Evolutionary conservation across 2,329 filamentous ascomycete species (phyloP), one percentile per base, ranked within the genome.

Genomic region (Anisogramma anomala): DNA sequence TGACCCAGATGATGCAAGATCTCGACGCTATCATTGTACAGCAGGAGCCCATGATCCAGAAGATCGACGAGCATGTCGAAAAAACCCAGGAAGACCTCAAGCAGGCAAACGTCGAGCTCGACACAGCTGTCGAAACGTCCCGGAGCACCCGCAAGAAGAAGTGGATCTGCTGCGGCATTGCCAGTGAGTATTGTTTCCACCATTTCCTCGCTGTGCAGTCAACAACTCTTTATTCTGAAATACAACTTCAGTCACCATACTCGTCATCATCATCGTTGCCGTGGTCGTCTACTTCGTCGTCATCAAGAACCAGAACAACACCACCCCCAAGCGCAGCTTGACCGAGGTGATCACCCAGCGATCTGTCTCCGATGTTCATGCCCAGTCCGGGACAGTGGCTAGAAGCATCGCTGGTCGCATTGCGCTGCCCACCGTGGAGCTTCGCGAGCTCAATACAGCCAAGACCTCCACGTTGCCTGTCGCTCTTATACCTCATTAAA

Each of bases 101-200:
- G 55, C 82, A 91, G 59, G 89, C 82, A 49, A 95, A 91, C 56
- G 73, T 77, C 48, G 78, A 95, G 61, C 83, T 96, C 45, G 78
- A 72, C 28, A 74, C 74, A n/a, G 88, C 88, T 10, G 83, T 94
- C 48, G 71, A 73, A 47, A 94, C 84, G 52, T 89, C 89, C 7
- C 72, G 82, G 58, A 75, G 77, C 52, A 84, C 82, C 37, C 74
- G 84, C 52, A 84, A 79, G 67, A 94, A 93, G 86, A 95, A 95
- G 82, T 95, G 87, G 88, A 88, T 84, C 59, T 94, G 87, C 69
- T 65, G 94, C 52, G 79, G 81, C 54, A 85, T 95, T 55, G 66
- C 71, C 52, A 65, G 72, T 77, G 67, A 52, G 72, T 62, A 28
- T 36, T 23, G 6, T 19, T 22, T 34, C 14, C 30, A 22, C 13